Percentiles rank a stretch among this genome's conserved stretches.
Evolutionary conservation across 495 filamentous ascomycete species (phyloP).

Genomic region (Penicillium coffeae): DNA sequence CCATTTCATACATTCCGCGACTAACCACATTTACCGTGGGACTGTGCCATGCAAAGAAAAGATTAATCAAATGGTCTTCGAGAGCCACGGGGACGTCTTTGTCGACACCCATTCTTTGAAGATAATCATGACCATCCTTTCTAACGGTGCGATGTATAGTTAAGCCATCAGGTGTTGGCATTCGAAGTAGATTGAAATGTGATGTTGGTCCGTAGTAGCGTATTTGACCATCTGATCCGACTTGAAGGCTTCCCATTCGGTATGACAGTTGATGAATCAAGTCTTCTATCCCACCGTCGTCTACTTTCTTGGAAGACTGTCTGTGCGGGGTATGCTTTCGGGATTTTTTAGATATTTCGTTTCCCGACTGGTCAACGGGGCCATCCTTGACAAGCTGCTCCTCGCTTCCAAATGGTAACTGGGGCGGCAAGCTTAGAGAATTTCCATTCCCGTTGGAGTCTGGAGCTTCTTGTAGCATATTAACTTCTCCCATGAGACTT

Average conservation of each 20-base stretch:
- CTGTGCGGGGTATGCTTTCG: not conserved
- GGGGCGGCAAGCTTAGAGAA: too few species aligned
- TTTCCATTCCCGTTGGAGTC: too few species aligned
- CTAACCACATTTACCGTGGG: slow-evolving; percentile 31
- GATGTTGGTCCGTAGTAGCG: slow-evolving; percentile 16
- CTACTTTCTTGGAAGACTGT: not conserved
- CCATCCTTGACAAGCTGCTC: too few species aligned
- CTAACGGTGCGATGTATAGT: slow-evolving; percentile 5
- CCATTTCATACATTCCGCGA: slow-evolving; percentile 18
- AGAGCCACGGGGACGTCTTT: slow-evolving; percentile 12
- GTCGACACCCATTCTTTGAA: slow-evolving; percentile 15
- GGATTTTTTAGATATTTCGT: not conserved
- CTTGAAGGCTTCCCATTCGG: slow-evolving; percentile 27
- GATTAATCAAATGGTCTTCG: slow-evolving; percentile 30
- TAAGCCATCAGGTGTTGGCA: slow-evolving; percentile 4
- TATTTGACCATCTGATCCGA: slow-evolving; percentile 13
- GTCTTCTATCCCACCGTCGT: slow-evolving; percentile 7
- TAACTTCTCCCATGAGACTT: too few species aligned
- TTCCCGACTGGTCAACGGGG: not conserved
- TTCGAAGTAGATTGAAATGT: slow-evolving; percentile 20
- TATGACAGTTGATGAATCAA: slow-evolving; percentile 16
- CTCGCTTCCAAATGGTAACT: too few species aligned
- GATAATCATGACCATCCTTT: slow-evolving; percentile 1
- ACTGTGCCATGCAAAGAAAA: slow-evolving; percentile 39
- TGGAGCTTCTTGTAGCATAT: too few species aligned